Evolutionary conservation across 331 rosid genomes (phyloP).

Genomic region (Pyrus hybrid): DNA sequence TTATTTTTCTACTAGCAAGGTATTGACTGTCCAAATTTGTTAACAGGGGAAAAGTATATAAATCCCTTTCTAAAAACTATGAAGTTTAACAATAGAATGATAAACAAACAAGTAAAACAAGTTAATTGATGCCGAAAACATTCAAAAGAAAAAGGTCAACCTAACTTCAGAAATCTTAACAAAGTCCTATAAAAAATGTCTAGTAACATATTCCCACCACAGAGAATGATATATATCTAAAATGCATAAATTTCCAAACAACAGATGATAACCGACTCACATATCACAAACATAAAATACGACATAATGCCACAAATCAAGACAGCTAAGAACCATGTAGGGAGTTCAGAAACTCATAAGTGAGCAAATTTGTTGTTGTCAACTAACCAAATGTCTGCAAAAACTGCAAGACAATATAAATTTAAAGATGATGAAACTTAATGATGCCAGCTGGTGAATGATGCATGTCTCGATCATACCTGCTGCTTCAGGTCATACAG

Average conservation of each 20-base stretch:
- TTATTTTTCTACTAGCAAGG: not conserved
- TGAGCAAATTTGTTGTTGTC: not conserved
- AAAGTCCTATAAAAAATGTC: not conserved
- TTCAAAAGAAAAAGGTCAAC: not conserved
- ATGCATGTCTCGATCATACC: slow-evolving; percentile 27
- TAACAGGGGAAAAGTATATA: not conserved
- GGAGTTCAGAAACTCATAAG: not conserved
- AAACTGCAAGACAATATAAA: not conserved
- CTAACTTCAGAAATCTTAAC: not conserved
- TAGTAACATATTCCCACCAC: not conserved
- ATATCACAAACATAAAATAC: not conserved
- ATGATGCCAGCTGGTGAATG: not conserved
- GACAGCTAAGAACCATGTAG: not conserved
- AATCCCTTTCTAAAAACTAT: not conserved
- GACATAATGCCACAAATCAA: not conserved
- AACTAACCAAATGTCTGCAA: not conserved
- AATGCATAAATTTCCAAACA: not conserved
- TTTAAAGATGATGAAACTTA: not conserved
- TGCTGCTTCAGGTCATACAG: slow-evolving; percentile 90
- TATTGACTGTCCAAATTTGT: not conserved
- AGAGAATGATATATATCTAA: not conserved
- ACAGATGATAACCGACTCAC: not conserved
- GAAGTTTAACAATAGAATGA: not conserved
- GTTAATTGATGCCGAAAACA: not conserved
- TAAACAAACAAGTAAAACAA: not conserved